Evolutionary conservation across 352 stramenopile species (phyloP), one percentile per base, ranked within the genome.

Genomic region (Phytopythium boreale): DNA sequence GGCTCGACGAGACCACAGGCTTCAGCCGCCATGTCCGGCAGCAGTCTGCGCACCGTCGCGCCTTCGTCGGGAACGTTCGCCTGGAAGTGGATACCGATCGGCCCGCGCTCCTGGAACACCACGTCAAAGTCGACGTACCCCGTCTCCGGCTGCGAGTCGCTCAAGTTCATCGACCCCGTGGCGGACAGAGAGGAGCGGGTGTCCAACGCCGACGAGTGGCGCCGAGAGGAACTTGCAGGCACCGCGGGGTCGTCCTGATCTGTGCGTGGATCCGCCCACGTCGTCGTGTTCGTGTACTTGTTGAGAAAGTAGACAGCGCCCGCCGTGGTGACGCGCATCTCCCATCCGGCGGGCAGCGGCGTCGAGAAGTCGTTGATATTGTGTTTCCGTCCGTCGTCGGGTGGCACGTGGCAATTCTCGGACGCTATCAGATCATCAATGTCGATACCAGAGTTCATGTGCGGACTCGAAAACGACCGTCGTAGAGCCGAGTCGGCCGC

Each of bases 21-120:
- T 0, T 75, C 75, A 31, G 87, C 87, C 17, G 75, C 76, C 64
- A 86, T 93, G 8, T 80, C 79, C 12, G 76, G 73, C 10, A 93
- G 62, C 5, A 93, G 61, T 24, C 71, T 78, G 14, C 80, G 77
- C 8, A 93, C 83, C 1, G 70, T 86, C 7, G 87, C 87, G 6
- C 87, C 84, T 15, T 66, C 63, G 50, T 95, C 87, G 2, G 80
- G 84, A 0, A 77, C 63, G 63, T 92, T 93, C 1, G 84, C 83
- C 67, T 93, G 81, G 53, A 95, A 95, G 64, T 92, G 80, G 20
- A 95, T 91, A 7, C 87, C 87, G 44, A 95, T 92, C 4, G 81
- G 76, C 0, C 84, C 80, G 20, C 74, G 77, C 39, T 92, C 83
- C 47, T 88, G 62, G 70, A 95, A 95, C 22, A 90, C 75, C 3